Evolutionary conservation across 345 rosid genomes (phyloP), one percentile per base, ranked within the genome.

Genomic region (Hibiscus mutabilis): DNA sequence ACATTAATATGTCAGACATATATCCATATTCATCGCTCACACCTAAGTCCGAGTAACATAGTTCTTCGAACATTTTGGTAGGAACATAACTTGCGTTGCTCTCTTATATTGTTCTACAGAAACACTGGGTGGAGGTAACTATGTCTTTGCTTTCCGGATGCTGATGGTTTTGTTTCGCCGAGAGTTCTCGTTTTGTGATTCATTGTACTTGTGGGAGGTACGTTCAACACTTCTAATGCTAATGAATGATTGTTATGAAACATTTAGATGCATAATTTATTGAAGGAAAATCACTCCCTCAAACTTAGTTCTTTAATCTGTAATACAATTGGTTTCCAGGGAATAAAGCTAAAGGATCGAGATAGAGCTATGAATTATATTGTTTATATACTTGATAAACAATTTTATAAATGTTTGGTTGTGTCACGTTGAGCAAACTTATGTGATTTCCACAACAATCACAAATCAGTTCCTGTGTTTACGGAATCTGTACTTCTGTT

Each of bases 201-300:
- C 98, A 1, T 86, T 95, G 72, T 95, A 95, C 82, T 92, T 95
- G 16, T 95, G 99, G 99, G 99, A 95, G 99, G 99, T 92, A 88
- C 71, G 12, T 60, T 77, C 68, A 70, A 35, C 49, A 18, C 72
- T 35, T 68, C 71, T 60, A 60, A 55, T 14, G 33, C 8, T 65
- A 14, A 42, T 0, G 29, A 22, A 21, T 2, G 31, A 64, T 66
- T 3, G 10, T 49, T 3, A 46, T 49, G 42, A 56, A 21, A 56
- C 27, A 56, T 52, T 7, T 52, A 5, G 56, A 16, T 52, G 52
- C 52, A 47, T 47, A 14, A 13, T 47, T 14, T 47, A 14, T 47
- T 47, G 52, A 47, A 47, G 52, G 14, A 47, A 35, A 47, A 47
- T 14, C n/a, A 12, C 12, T 46, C n/a, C 4, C n/a, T 2, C n/a